A percentile compares a stretch with the other conserved stretches of the same genome.
These are phyloP conservation scores for Phytopythium chamaehyphon DNA, from an alignment of 352 stramenopile species.

Conservation along the genomic window DNA sequence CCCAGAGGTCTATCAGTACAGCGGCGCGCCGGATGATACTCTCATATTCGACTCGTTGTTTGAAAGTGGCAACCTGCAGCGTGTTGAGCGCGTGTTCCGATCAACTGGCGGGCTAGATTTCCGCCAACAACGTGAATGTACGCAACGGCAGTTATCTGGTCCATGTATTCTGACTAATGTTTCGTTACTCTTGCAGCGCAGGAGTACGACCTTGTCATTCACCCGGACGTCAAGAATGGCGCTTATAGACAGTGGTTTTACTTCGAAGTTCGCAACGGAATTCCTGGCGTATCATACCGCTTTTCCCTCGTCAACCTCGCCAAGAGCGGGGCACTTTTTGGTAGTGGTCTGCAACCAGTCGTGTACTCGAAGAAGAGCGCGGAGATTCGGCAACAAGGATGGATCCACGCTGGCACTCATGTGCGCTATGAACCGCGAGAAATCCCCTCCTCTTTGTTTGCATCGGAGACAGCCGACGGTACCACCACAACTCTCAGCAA, in stretches of 20 bases:
- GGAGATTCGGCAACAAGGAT: slow-evolving; percentile 34
- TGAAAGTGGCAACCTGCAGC: slow-evolving; percentile 65
- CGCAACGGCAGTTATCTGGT: background rate
- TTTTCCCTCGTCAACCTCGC: slow-evolving; percentile 80
- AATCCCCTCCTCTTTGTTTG: background rate
- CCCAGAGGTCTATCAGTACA: slow-evolving; percentile 27
- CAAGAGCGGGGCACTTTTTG: slow-evolving; percentile 82
- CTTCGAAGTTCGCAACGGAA: slow-evolving; percentile 73
- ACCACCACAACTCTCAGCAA: slow-evolving; percentile 17
- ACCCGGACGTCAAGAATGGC: slow-evolving; percentile 79
- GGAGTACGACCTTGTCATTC: slow-evolving; percentile 69
- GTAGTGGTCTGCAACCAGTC: slow-evolving; percentile 71
- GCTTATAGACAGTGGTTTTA: slow-evolving; percentile 91
- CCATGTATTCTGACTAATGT: too few species aligned
- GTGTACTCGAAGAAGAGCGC: slow-evolving; percentile 71
- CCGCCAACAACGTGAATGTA: background rate
- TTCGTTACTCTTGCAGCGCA: too few species aligned
- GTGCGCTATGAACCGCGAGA: slow-evolving; percentile 48
- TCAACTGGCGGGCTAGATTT: background rate
- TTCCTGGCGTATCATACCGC: slow-evolving; percentile 41
- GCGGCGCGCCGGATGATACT: slow-evolving; percentile 36
- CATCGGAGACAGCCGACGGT: background rate
- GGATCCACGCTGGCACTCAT: slow-evolving; percentile 53
- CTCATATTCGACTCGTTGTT: slow-evolving; percentile 76
- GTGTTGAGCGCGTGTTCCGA: slow-evolving; percentile 55